phyloP scores from a whole-genome alignment of 1,284 basidiomycete genomes.

The Rhodotorula sp. region DNA sequence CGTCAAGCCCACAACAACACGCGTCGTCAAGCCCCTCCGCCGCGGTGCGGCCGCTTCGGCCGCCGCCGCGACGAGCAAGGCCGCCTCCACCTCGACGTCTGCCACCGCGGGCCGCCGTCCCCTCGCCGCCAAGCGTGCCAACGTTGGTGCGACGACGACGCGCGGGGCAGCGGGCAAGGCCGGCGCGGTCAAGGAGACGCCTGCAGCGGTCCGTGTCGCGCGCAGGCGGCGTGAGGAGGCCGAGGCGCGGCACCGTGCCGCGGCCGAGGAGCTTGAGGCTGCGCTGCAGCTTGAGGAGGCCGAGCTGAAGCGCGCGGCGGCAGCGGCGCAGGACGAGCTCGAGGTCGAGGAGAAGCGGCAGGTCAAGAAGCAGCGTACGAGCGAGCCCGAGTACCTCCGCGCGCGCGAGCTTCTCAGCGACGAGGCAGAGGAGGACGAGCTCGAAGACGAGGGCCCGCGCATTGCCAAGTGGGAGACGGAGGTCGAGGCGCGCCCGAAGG shows the following conservation, averaged over 20 bases:
- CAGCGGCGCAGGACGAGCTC: slow-evolving; percentile 16
- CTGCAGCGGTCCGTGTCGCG: slow-evolving; percentile 18
- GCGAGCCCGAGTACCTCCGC: slow-evolving; percentile 27
- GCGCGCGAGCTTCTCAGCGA: slow-evolving; percentile 10
- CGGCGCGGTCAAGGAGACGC: slow-evolving; percentile 22
- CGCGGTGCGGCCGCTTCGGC: slow-evolving; percentile 16
- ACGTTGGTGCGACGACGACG: slow-evolving; percentile 8
- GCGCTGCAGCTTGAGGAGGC: slow-evolving; percentile 20
- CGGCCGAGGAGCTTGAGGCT: slow-evolving; percentile 26
- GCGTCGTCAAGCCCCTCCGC: slow-evolving; percentile 19
- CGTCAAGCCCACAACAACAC: slow-evolving; percentile 17
- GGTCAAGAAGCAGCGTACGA: slow-evolving; percentile 36
- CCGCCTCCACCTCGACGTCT: slow-evolving; percentile 12
- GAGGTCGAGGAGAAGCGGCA: slow-evolving; percentile 11
- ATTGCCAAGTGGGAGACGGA: slow-evolving; percentile 42
- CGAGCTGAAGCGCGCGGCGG: slow-evolving; percentile 28
- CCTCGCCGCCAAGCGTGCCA: slow-evolving; percentile 30
- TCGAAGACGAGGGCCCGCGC: slow-evolving; percentile 22
- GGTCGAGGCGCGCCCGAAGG: slow-evolving; percentile 52
- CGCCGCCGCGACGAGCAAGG: slow-evolving; percentile 17
- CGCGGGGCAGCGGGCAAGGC: slow-evolving; percentile 6
- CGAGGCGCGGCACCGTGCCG: slow-evolving; percentile 19
- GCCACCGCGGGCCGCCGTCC: slow-evolving; percentile 23
- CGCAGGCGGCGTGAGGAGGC: slow-evolving; percentile 31
- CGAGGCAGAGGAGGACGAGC: slow-evolving; percentile 15